Evolutionary conservation across 1,139 yeast species (phyloP).

Genomic region (Saccharomyces hybrid): DNA sequence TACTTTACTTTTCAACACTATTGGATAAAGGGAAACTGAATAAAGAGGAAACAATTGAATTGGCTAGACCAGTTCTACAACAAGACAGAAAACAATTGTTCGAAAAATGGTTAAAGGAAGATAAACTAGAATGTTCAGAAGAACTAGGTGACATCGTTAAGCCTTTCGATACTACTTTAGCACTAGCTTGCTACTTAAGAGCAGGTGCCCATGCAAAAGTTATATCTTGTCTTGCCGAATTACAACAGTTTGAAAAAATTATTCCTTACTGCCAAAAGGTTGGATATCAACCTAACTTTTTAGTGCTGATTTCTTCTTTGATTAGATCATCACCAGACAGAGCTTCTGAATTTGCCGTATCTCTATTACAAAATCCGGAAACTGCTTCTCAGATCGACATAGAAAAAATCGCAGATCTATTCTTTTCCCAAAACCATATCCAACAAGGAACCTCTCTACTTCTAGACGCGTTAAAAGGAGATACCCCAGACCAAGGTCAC

Average conservation of each 20-base stretch:
- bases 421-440: constrained; percentile 86
- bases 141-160: constrained; percentile 95
- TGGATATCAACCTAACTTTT: constrained; percentile 81
- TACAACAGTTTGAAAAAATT: constrained; percentile 94
- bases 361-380: constrained; percentile 58
- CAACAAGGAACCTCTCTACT: constrained; percentile 99
- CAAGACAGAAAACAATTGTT: constrained; percentile 91
- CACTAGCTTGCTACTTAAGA: constrained; percentile 84
- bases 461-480: constrained; percentile 90
- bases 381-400: constrained; percentile 61
- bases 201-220: constrained; percentile 84
- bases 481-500: constrained; percentile 91
- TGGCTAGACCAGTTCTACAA: constrained; percentile 91
- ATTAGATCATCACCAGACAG: constrained; percentile 93
- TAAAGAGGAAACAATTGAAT: constrained; percentile 88
- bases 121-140: constrained; percentile 87
- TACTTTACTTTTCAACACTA: constrained; percentile 86
- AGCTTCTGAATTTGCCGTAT: constrained; percentile 94
- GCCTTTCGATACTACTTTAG: constrained; percentile 75
- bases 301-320: constrained; percentile 82
- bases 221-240: constrained; percentile 84
- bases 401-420: constrained; percentile 86
- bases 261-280: constrained; percentile 90
- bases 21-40: constrained; percentile 90
- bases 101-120: constrained; percentile 95